These are phyloP conservation scores for Jasminum sambac DNA, from an alignment of 257 asterid species.

Conservation along the genomic window DNA sequence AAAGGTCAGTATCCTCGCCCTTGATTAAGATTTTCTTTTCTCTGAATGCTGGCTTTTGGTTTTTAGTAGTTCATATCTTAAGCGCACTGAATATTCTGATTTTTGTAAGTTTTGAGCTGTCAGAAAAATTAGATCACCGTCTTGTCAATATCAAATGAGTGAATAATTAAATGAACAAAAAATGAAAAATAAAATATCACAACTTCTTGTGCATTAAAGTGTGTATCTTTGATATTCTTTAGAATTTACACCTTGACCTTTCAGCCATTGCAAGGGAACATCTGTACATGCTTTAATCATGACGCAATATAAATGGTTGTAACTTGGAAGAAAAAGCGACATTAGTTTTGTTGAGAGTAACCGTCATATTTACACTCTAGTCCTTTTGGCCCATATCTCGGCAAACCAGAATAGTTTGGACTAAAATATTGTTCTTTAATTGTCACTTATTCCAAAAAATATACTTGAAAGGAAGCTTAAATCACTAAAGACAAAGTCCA, in stretches of 20 bases:
- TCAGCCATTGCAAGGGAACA: background rate
- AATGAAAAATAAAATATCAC: background rate
- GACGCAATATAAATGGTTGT: background rate
- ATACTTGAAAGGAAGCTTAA: too few relatives aligned
- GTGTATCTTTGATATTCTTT: background rate
- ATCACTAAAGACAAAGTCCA: too few relatives aligned
- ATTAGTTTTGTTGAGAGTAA: background rate
- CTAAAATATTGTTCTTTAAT: background rate
- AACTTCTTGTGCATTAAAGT: background rate
- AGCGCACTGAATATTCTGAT: background rate
- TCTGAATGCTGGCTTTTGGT: background rate
- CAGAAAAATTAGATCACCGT: background rate
- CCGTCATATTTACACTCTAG: background rate
- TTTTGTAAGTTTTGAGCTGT: background rate
- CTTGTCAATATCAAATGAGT: background rate
- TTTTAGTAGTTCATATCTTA: background rate
- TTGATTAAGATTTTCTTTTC: background rate
- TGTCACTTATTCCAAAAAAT: background rate
- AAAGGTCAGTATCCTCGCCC: conserved; percentile 54
- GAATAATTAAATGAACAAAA: background rate
- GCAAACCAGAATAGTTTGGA: background rate
- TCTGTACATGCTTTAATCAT: background rate
- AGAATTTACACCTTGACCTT: background rate
- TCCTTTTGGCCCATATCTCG: background rate
- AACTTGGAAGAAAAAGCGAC: background rate